Conservation (phyloP, 345 rosid genomes). For the Ailanthus altissimus region DNA sequence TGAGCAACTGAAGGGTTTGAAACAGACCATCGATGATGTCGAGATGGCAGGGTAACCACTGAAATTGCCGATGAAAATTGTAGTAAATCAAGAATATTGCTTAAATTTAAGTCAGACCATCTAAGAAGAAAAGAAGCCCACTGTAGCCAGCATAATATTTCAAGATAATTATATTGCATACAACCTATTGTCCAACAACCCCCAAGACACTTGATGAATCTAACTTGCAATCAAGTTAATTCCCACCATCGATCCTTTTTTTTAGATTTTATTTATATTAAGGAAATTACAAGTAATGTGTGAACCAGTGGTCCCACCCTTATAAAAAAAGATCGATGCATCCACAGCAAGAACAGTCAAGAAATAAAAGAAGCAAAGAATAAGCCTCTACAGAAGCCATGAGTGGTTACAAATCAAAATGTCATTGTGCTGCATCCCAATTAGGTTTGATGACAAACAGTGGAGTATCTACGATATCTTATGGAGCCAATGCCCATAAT, state of each 20-base stretch:
- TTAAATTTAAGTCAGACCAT: conserved; percentile 14
- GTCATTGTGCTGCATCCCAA: not conserved
- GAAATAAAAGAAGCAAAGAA: not conserved
- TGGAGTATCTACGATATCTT: not conserved
- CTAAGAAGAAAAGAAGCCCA: conserved; percentile 3
- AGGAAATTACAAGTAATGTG: not conserved
- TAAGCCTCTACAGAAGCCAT: not conserved
- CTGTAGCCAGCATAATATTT: conserved; percentile 10
- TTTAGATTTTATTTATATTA: not conserved
- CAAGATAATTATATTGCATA: not conserved
- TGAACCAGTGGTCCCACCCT: not conserved
- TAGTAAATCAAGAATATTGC: conserved; percentile 19
- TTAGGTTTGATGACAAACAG: not conserved
- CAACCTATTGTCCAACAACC: not conserved
- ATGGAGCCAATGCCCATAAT: no score
- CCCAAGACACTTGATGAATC: conserved; percentile 3
- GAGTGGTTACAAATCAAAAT: not conserved
- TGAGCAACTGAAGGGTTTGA: conserved; percentile 68
- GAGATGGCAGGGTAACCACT: conserved; percentile 80
- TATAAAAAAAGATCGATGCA: not conserved
- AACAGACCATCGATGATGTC: conserved; percentile 78
- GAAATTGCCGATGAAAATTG: conserved; percentile 39
- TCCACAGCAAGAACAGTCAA: not conserved
- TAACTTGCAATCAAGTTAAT: not conserved
- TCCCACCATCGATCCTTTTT: not conserved